Conservation (phyloP, 805 yeast genomes). For the Metschnikowia lachancei region DNA sequence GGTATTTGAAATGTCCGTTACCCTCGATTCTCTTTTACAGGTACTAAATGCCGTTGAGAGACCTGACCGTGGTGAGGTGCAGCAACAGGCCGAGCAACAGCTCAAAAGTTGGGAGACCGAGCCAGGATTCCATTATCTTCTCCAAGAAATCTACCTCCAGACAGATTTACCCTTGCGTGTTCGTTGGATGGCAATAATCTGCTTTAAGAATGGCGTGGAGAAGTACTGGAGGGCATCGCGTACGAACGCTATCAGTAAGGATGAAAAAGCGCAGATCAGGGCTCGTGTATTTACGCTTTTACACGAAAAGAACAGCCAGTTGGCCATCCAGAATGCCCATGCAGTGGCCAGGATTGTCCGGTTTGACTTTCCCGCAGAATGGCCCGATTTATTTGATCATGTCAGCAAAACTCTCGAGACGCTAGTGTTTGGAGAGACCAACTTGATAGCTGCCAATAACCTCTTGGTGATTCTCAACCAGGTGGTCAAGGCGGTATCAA, state of each 20-base stretch:
- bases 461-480: slow-evolving; percentile 69
- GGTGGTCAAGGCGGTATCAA: slow-evolving; percentile 66
- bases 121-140: slow-evolving; percentile 54
- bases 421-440: slow-evolving; percentile 36
- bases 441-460: slow-evolving; percentile 58
- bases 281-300: slow-evolving; percentile 55
- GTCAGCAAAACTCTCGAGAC: slow-evolving; percentile 45
- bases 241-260: slow-evolving; percentile 47
- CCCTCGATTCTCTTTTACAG: slow-evolving; percentile 27
- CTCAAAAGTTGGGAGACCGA: slow-evolving; percentile 65
- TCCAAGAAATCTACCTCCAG: slow-evolving; percentile 62
- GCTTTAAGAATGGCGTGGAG: slow-evolving; percentile 84
- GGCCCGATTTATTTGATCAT: slow-evolving; percentile 80
- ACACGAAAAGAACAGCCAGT: slow-evolving; percentile 69
- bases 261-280: slow-evolving; percentile 68
- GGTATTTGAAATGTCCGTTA: slow-evolving; percentile 21
- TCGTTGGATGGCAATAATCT: slow-evolving; percentile 85
- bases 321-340: slow-evolving; percentile 81
- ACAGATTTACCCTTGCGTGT: slow-evolving; percentile 56
- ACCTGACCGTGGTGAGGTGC: slow-evolving; percentile 48
- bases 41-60: slow-evolving; percentile 33
- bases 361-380: slow-evolving; percentile 80
- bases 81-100: slow-evolving; percentile 66
- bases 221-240: slow-evolving; percentile 78
- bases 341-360: slow-evolving; percentile 76